Percentiles rank a stretch among this genome's conserved stretches.
phyloP scores from a whole-genome alignment of 768 basidiomycete genomes.

The Lactarius deliciosus region DNA sequence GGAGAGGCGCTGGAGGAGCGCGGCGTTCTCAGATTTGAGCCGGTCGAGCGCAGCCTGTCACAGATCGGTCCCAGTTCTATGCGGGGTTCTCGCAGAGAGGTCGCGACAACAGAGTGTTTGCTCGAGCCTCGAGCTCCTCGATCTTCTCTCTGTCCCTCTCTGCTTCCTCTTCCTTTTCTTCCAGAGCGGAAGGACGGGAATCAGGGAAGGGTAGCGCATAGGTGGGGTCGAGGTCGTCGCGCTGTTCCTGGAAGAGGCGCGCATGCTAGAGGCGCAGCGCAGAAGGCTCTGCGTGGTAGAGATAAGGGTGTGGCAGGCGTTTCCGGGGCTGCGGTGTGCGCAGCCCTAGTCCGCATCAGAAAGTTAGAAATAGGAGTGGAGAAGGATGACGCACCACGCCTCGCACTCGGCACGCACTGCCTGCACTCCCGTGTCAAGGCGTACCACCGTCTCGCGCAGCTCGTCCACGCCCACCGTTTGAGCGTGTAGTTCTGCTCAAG shows the following conservation, averaged over 20 bases:
- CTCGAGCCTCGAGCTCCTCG: constrained; percentile 55
- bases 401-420: constrained; percentile 56
- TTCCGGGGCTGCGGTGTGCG: constrained; percentile 38
- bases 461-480: constrained; percentile 57
- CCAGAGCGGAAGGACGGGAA: no score
- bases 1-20: constrained; percentile 62
- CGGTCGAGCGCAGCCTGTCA: constrained; percentile 73
- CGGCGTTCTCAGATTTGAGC: constrained; percentile 80
- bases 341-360: constrained; percentile 36
- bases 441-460: constrained; percentile 53
- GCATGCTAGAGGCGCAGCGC: constrained; percentile 62
- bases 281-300: constrained; percentile 58
- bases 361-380: background rate
- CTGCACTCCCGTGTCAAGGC: constrained; percentile 64
- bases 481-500: constrained; percentile 70
- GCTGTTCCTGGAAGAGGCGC: constrained; percentile 46
- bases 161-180: no score
- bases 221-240: no score
- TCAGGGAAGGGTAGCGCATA: no score
- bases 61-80: constrained; percentile 71
- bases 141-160: constrained; percentile 43
- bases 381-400: constrained; percentile 48
- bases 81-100: constrained; percentile 81
- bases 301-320: constrained; percentile 48
- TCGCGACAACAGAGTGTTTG: constrained; percentile 65